Percentiles rank a stretch among this genome's conserved stretches.
Evolutionary conservation across 352 stramenopile genomes (phyloP).

Genomic region (Blastocystis sp.): DNA sequence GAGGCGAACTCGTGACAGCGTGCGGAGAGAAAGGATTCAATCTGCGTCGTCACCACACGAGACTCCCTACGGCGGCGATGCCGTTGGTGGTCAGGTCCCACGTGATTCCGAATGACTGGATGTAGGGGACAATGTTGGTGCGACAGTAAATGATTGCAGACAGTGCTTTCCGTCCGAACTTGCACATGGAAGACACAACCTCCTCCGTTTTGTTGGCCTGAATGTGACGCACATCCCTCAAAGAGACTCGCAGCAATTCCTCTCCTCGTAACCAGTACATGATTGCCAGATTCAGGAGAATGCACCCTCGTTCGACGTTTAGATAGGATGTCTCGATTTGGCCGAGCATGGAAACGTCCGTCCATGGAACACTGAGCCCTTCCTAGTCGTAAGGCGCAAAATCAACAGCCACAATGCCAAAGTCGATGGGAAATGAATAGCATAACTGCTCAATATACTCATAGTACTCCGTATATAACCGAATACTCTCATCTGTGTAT

Average conservation of each 20-base stretch:
- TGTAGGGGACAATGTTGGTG: background rate
- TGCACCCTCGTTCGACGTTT: background rate
- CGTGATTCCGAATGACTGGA: background rate
- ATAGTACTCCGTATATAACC: background rate
- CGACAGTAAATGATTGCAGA: background rate
- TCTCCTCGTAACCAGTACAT: background rate
- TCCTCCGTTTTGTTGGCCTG: background rate
- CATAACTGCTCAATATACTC: conserved; percentile 33
- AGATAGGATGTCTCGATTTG: background rate
- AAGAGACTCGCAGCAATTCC: background rate
- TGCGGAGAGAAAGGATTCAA: background rate
- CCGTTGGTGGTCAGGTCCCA: conserved; percentile 4
- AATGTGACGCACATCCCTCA: background rate
- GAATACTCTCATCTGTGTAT: background rate
- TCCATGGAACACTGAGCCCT: background rate
- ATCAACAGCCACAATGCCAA: background rate
- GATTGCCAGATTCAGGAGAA: conserved; percentile 14
- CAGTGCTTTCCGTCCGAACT: background rate
- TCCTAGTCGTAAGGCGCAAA: background rate
- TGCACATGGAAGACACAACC: background rate
- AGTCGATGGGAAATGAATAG: background rate
- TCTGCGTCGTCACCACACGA: background rate
- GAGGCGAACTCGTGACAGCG: background rate
- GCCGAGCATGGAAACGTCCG: background rate
- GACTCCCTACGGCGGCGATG: background rate